A percentile compares a stretch with the other conserved stretches of the same genome.
Evolutionary conservation across 371 early-diverging fungal species (phyloP).

Genomic region (Mucor piriformis): DNA sequence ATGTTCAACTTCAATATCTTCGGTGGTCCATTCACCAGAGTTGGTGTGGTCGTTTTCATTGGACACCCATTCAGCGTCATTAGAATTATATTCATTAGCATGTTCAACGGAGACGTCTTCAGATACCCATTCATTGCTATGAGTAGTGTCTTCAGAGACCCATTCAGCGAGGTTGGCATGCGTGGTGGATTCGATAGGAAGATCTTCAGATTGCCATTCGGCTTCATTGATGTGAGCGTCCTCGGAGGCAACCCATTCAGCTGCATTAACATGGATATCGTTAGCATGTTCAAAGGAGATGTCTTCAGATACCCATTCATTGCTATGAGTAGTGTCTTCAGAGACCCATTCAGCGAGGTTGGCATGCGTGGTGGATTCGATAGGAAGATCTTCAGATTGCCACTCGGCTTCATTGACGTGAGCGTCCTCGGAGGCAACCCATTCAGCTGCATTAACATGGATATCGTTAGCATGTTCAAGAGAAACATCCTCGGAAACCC

Average conservation of each 20-base stretch:
- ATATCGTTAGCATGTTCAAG: neutral
- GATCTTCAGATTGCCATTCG: slow-evolving; percentile 16
- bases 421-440: slow-evolving; percentile 8
- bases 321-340: neutral
- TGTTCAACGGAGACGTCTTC: slow-evolving; percentile 6
- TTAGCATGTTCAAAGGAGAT: slow-evolving; percentile 1
- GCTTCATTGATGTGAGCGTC: slow-evolving; percentile 6
- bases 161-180: slow-evolving; percentile 7
- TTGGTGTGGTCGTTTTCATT: slow-evolving; percentile 1
- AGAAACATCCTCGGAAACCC: slow-evolving; percentile 17
- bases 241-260: slow-evolving; percentile 17
- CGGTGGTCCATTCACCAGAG: slow-evolving; percentile 14
- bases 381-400: slow-evolving; percentile 11
- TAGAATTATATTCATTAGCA: neutral
- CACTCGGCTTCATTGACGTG: slow-evolving; percentile 14
- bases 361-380: slow-evolving; percentile 1
- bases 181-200: slow-evolving; percentile 5
- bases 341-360: slow-evolving; percentile 9
- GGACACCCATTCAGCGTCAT: slow-evolving; percentile 13
- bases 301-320: slow-evolving; percentile 17
- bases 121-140: slow-evolving; percentile 7
- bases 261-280: neutral
- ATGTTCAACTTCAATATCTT: slow-evolving; percentile 17
- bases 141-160: neutral
- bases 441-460: slow-evolving; percentile 10